Evolutionary conservation across 768 basidiomycete genomes (phyloP), one percentile per base, ranked within the genome.

Genomic region (Agrocybe pediades): DNA sequence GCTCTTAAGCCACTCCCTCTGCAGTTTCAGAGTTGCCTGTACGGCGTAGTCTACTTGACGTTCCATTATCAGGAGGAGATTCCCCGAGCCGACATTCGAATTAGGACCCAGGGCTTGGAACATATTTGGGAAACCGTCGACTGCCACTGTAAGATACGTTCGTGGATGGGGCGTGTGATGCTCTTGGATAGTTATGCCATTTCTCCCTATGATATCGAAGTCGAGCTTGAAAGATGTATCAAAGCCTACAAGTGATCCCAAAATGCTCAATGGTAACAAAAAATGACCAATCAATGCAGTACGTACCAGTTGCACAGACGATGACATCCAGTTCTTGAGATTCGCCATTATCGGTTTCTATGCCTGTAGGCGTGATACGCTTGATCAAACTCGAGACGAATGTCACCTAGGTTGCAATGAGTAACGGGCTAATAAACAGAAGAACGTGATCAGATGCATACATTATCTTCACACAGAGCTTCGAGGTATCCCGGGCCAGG

Each of bases 41-140:
- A 84, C 77, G 0, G 78, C 78, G 59, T 86, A 87, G 25, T 81
- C 80, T 6, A 84, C 75, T 57, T 85, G 77, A 11, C 74, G 68
- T 65, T 87, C 85, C 29, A 84, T 71, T 0, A 87, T 33, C 19
- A 81, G 65, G 2, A 86, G 62, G n/a, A 87, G 65, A 15, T 80
- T 81, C 0, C 85, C 83, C 0, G 79, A 72, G 2, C 81, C 83
- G 15, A 85, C 76, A 7, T 60, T 74, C 0, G 82, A 72, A 62
- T 85, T 86, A 2, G 86, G 85, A 0, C 86, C 85, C 9, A 81
- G 60, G 17, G 70, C 62, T 49, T 77, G 71, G 72, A 87, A 87
- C 77, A 78, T 82, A 66, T 86, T 88, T n/a, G 87, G 87, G 67
- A 87, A 87, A 7, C 81, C 83, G 43, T 85, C 81, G 17, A 82